phyloP scores from a whole-genome alignment of 2,329 filamentous ascomycete genomes.

The Sphaerulina musiva region DNA sequence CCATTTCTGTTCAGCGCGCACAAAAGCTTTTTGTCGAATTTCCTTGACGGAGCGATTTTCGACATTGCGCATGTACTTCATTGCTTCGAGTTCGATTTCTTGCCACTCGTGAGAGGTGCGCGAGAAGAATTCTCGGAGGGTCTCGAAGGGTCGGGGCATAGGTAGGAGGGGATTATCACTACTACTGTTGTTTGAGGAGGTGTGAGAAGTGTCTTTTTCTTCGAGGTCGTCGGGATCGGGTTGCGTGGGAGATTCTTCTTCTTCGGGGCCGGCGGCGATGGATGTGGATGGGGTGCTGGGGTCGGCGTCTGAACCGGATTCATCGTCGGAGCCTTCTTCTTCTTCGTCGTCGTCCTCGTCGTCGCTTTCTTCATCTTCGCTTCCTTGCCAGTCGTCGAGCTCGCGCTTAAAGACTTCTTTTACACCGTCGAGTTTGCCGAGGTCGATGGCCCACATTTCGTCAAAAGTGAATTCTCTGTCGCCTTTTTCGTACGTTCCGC shows the following conservation, averaged over 20 bases:
- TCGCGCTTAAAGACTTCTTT: slow-evolving; percentile 84
- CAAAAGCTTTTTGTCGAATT: slow-evolving; percentile 83
- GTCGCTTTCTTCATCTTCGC: slow-evolving; percentile 46
- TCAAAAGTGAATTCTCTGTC: slow-evolving; percentile 95
- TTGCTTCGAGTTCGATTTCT: slow-evolving; percentile 68
- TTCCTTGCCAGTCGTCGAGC: slow-evolving; percentile 72
- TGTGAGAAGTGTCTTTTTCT: slow-evolving; percentile 55
- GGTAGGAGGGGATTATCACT: slow-evolving; percentile 45
- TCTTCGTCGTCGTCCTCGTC: slow-evolving; percentile 33
- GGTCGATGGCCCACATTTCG: slow-evolving; percentile 84
- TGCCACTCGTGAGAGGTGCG: slow-evolving; percentile 89
- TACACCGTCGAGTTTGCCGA: slow-evolving; percentile 92
- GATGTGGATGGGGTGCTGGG: slow-evolving; percentile 27
- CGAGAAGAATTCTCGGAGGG: slow-evolving; percentile 82
- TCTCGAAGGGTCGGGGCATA: slow-evolving; percentile 76
- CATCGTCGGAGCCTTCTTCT: slow-evolving; percentile 52
- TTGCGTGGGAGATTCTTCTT: slow-evolving; percentile 15
- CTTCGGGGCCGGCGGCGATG: slow-evolving; percentile 6
- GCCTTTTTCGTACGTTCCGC: slow-evolving; percentile 90
- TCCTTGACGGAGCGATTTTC: slow-evolving; percentile 77
- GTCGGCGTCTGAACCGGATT: slow-evolving; percentile 38
- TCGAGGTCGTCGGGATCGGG: slow-evolving; percentile 30
- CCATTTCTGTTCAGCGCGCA: slow-evolving; percentile 92
- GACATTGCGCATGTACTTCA: slow-evolving; percentile 62
- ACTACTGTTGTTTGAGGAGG: no score